These are phyloP conservation scores for Rhizopogon rudus DNA, from an alignment of 768 basidiomycete species.

Conservation along the genomic window DNA sequence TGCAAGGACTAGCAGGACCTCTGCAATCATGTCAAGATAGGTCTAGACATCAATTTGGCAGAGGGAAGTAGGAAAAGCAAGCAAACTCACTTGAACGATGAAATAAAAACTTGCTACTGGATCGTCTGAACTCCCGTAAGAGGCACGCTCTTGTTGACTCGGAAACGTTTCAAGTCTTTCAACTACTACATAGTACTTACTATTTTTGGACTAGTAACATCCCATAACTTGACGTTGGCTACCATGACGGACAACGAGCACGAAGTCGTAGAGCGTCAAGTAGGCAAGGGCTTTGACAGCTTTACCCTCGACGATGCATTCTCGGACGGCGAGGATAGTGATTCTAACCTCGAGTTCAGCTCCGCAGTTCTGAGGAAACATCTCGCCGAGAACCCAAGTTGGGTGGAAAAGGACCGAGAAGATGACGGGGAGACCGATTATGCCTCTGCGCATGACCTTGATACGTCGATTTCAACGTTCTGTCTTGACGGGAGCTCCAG, in stretches of 20 bases:
- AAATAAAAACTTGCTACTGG: not conserved
- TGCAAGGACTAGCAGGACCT: conserved; percentile 79
- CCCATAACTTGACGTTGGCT: not conserved
- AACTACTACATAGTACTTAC: too few species aligned
- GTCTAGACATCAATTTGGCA: not conserved
- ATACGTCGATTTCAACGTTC: conserved; percentile 56
- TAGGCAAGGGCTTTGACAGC: conserved; percentile 20
- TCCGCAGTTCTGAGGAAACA: conserved; percentile 59
- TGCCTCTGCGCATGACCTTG: conserved; percentile 26
- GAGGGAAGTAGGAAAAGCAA: not conserved
- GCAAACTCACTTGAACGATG: not conserved
- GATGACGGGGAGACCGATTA: conserved; percentile 23
- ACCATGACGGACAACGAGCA: conserved; percentile 10
- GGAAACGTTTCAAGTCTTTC: too few species aligned
- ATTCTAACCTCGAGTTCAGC: conserved; percentile 48
- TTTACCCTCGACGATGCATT: conserved; percentile 67
- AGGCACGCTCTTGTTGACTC: too few species aligned
- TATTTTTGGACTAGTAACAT: too few species aligned
- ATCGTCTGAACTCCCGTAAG: too few species aligned
- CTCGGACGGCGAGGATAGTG: conserved; percentile 49
- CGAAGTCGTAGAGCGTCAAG: conserved; percentile 16
- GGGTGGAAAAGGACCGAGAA: conserved; percentile 27
- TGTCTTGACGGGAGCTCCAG: conserved; percentile 40
- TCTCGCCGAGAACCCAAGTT: conserved; percentile 44
- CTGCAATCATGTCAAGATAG: conserved; percentile 68